Percentiles rank a stretch among this genome's conserved stretches.
Evolutionary conservation across 129 eudicot genomes (phyloP).

Genomic region (Saussurea involucrata): DNA sequence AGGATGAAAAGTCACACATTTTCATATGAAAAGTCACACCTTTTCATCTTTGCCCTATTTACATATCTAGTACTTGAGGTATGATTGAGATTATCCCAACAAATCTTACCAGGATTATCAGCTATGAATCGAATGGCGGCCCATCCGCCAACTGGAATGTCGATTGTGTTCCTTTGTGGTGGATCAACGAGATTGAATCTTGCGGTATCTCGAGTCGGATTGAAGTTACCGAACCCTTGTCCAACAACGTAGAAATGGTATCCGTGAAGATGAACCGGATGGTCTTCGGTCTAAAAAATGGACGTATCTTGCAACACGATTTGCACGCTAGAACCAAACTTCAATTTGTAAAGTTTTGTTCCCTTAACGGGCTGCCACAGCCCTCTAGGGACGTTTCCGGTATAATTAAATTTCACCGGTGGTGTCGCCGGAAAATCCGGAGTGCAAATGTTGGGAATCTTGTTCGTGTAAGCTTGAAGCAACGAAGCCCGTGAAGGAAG

Average conservation of each 20-base stretch:
- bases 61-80: too few species aligned
- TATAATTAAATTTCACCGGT: slow-evolving; percentile 58
- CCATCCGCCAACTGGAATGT: slow-evolving; percentile 70
- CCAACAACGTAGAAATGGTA: slow-evolving; percentile 67
- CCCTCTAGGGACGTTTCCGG: slow-evolving; percentile 57
- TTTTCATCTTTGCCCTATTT: too few species aligned
- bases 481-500: slow-evolving; percentile 50
- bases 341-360: slow-evolving; percentile 52
- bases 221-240: slow-evolving; percentile 63
- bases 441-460: slow-evolving; percentile 54
- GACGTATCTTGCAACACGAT: slow-evolving; percentile 63
- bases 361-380: slow-evolving; percentile 62
- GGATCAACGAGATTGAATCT: slow-evolving; percentile 58
- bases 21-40: too few species aligned
- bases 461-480: slow-evolving; percentile 64
- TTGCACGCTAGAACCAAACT: slow-evolving; percentile 57
- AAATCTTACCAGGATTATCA: slow-evolving; percentile 58
- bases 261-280: slow-evolving; percentile 69
- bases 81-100: too few species aligned
- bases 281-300: slow-evolving; percentile 49
- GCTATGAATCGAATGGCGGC: slow-evolving; percentile 65
- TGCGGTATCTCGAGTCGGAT: slow-evolving; percentile 44
- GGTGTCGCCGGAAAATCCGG: slow-evolving; percentile 63
- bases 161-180: slow-evolving; percentile 57
- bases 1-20: too few species aligned